Conservation (phyloP, 2,329 filamentous ascomycete species). For the Ceratocystis variospora region DNA sequence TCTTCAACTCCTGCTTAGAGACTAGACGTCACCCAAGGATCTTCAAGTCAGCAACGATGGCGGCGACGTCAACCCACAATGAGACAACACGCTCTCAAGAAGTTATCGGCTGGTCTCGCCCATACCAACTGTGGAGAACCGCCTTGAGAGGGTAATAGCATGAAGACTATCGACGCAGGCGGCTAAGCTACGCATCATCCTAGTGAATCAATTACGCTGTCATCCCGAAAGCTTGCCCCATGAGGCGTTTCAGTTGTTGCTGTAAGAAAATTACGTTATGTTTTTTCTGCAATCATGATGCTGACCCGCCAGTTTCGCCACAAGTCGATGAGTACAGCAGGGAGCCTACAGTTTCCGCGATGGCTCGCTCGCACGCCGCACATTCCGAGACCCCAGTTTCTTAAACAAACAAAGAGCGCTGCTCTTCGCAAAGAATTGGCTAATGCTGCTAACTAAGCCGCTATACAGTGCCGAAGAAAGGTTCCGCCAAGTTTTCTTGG, state of each 20-base stretch:
- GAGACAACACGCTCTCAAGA: too few relatives aligned
- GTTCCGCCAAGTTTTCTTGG: conserved; percentile 25
- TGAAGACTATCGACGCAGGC: too few relatives aligned
- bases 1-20: too few relatives aligned
- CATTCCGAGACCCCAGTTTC: conserved; percentile 22
- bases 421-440: conserved; percentile 34
- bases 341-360: conserved; percentile 28
- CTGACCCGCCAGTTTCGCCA: not conserved
- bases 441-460: conserved; percentile 32
- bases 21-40: too few relatives aligned
- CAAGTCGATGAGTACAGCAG: conserved; percentile 25
- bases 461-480: conserved; percentile 32
- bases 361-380: conserved; percentile 33
- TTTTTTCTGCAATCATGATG: not conserved
- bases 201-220: conserved; percentile 15
- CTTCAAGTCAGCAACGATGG: too few relatives aligned
- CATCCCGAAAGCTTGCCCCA: conserved; percentile 28
- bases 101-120: too few relatives aligned
- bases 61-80: too few relatives aligned
- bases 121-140: too few relatives aligned
- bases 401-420: conserved; percentile 30
- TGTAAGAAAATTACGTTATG: conserved; percentile 21
- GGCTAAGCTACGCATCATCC: too few relatives aligned
- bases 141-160: too few relatives aligned
- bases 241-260: conserved; percentile 33